These are phyloP conservation scores for Backusella morwellensis DNA, from an alignment of 192 early-diverging fungal genomes.

Conservation along the genomic window DNA sequence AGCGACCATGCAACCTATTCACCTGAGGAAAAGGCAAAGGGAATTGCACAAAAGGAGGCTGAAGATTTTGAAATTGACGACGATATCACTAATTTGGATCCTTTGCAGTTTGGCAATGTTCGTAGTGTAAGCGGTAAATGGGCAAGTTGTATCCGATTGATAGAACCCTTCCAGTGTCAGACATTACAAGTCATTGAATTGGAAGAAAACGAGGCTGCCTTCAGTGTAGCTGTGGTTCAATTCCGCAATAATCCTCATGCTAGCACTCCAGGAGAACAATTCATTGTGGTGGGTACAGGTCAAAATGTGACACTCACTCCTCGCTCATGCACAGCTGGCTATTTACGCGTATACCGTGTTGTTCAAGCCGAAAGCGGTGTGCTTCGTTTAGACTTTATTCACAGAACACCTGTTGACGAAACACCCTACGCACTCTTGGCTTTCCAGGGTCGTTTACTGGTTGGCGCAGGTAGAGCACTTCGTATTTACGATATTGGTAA, in stretches of 20 bases:
- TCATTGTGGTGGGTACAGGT: constrained; percentile 85
- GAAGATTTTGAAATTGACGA: constrained; percentile 54
- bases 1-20: constrained; percentile 78
- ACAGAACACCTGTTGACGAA: constrained; percentile 86
- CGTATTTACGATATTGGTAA: constrained; percentile 93
- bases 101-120: constrained; percentile 80
- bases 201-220: constrained; percentile 81
- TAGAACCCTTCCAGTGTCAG: constrained; percentile 75
- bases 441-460: constrained; percentile 88
- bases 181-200: constrained; percentile 72
- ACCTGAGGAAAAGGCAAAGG: constrained; percentile 58
- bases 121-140: constrained; percentile 71
- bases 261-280: constrained; percentile 30
- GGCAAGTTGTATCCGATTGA: constrained; percentile 83
- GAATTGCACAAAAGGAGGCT: constrained; percentile 49
- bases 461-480: constrained; percentile 83
- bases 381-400: constrained; percentile 70
- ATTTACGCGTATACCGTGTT: constrained; percentile 75
- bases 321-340: constrained; percentile 64
- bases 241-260: constrained; percentile 59
- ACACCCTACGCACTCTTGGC: constrained; percentile 77
- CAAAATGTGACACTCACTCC: constrained; percentile 68
- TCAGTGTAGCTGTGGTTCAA: constrained; percentile 66
- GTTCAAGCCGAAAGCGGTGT: constrained; percentile 47
- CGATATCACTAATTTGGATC: constrained; percentile 57